phyloP scores from a whole-genome alignment of 768 basidiomycete species.

The Xerocomellus chrysenteron region DNA sequence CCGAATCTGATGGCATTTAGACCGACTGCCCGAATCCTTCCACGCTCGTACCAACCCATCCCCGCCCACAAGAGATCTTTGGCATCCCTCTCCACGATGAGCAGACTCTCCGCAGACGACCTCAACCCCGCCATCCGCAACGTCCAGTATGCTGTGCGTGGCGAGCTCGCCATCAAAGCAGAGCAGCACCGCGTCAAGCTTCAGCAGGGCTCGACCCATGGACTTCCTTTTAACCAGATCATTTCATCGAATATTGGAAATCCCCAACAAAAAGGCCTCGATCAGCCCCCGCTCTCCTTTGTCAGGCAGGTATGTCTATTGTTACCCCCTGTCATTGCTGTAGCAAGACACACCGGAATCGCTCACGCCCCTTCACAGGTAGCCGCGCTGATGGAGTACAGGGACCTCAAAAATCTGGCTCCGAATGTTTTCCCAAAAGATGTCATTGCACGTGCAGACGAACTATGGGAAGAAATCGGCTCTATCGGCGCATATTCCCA shows the following conservation, averaged over 20 bases:
- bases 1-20: slow-evolving; percentile 10
- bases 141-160: slow-evolving; percentile 96
- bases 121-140: slow-evolving; percentile 84
- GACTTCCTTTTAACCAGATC: slow-evolving; percentile 82
- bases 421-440: slow-evolving; percentile 81
- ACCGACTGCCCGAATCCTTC: slow-evolving; percentile 1
- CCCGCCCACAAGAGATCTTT: slow-evolving; percentile 1
- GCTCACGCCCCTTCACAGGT: slow-evolving; percentile 47
- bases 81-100: slow-evolving; percentile 38
- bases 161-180: slow-evolving; percentile 93
- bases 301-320: slow-evolving; percentile 72
- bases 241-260: slow-evolving; percentile 98
- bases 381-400: slow-evolving; percentile 90
- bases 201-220: slow-evolving; percentile 45
- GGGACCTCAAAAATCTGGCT: slow-evolving; percentile 75
- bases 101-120: slow-evolving; percentile 59
- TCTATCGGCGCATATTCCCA: slow-evolving; percentile 95
- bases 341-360: neutral
- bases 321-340: neutral
- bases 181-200: slow-evolving; percentile 77
- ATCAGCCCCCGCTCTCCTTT: slow-evolving; percentile 92
- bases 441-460: slow-evolving; percentile 78
- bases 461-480: slow-evolving; percentile 82
- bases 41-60: neutral
- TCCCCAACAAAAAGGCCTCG: slow-evolving; percentile 92